Conservation (phyloP, 2,329 filamentous ascomycete genomes). For the Elsinoe necatrix region DNA sequence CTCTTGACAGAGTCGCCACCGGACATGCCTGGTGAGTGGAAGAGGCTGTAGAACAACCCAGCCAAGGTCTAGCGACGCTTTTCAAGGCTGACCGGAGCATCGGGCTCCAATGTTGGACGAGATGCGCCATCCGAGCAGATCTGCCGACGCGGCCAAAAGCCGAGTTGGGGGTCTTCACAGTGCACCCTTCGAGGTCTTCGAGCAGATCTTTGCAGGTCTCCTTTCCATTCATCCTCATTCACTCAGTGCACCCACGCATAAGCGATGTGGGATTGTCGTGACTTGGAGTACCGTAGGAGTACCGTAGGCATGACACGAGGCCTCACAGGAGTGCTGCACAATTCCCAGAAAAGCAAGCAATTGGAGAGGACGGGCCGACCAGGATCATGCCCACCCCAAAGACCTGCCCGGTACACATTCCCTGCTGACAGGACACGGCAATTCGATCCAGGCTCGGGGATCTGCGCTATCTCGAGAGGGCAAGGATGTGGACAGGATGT, state of each 20-base stretch:
- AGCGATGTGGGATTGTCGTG: not conserved
- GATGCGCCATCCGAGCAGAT: not conserved
- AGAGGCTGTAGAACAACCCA: not conserved
- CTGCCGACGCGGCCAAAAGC: not conserved
- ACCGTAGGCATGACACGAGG: not conserved
- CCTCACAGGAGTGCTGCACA: not conserved
- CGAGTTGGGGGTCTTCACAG: not conserved
- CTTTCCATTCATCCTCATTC: not conserved
- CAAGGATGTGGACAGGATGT: constrained; percentile 2
- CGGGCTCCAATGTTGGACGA: not conserved
- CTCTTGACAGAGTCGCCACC: not conserved
- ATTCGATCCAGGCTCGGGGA: not conserved
- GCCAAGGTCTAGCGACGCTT: too few species aligned
- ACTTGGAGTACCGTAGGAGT: too few species aligned
- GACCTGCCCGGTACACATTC: not conserved
- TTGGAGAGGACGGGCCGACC: not conserved
- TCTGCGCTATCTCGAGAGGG: not conserved
- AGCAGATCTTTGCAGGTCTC: not conserved
- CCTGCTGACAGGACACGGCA: constrained; percentile 2
- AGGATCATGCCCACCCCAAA: not conserved
- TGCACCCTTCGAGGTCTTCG: not conserved
- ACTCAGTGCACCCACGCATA: too few species aligned
- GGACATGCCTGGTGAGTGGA: not conserved
- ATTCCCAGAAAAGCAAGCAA: constrained; percentile 13
- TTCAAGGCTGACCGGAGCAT: not conserved